phyloP scores from a whole-genome alignment of 169 alveolate genomes.

The Cryptosporidium parvum region DNA sequence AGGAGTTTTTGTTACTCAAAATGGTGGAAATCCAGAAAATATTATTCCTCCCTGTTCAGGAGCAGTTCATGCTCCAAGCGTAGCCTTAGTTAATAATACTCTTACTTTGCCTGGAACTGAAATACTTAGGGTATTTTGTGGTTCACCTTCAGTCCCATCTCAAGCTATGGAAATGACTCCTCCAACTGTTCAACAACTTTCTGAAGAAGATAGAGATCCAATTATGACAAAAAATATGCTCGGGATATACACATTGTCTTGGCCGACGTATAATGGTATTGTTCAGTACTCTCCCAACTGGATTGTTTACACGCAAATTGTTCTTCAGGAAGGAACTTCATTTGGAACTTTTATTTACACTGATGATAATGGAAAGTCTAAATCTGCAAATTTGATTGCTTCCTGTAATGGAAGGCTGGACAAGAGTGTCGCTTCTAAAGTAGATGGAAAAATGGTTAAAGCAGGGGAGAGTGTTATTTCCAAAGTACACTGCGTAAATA shows the following conservation, averaged over 20 bases:
- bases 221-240: neutral
- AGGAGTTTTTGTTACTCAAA: slow-evolving; percentile 1
- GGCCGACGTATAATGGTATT: slow-evolving; percentile 11
- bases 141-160: neutral
- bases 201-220: neutral
- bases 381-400: neutral
- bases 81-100: slow-evolving; percentile 12
- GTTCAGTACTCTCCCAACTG: slow-evolving; percentile 14
- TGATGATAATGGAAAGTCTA: neutral
- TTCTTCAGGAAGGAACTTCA: neutral
- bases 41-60: slow-evolving; percentile 27
- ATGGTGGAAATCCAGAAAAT: neutral
- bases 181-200: neutral
- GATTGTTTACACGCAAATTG: slow-evolving; percentile 17
- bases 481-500: neutral
- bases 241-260: slow-evolving; percentile 10
- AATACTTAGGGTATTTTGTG: slow-evolving; percentile 12
- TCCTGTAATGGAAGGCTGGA: slow-evolving; percentile 36
- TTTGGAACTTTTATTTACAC: slow-evolving; percentile 10
- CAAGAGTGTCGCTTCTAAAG: neutral
- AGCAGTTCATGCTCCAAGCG: slow-evolving; percentile 5
- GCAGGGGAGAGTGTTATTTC: neutral
- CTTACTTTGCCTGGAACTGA: neutral
- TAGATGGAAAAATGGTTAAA: slow-evolving; percentile 10
- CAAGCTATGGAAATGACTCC: neutral